A percentile compares a stretch with the other conserved stretches of the same genome.
Evolutionary conservation across 495 filamentous ascomycete species (phyloP).

Genomic region (Aspergillus campestris): DNA sequence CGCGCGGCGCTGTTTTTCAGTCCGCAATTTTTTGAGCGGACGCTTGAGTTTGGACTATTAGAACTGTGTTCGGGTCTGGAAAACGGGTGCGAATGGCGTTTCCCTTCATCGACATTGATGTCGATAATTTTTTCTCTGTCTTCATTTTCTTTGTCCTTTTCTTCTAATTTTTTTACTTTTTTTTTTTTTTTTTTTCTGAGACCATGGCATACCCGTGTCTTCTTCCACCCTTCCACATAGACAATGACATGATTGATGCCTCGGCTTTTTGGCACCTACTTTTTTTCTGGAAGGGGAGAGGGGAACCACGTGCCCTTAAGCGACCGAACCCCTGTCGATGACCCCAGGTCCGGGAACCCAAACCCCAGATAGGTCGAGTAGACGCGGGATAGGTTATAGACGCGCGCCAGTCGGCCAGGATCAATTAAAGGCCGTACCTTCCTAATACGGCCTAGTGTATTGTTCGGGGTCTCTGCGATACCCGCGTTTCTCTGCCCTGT

Average conservation of each 20-base stretch:
- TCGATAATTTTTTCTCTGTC: slow-evolving; percentile 29
- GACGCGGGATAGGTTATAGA: background rate
- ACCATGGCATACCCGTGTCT: slow-evolving; percentile 17
- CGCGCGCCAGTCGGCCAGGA: slow-evolving; percentile 19
- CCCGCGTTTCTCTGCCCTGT: slow-evolving; percentile 23
- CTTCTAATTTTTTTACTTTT: slow-evolving; percentile 20
- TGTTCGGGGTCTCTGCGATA: slow-evolving; percentile 39
- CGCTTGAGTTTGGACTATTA: slow-evolving; percentile 36
- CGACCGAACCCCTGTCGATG: background rate
- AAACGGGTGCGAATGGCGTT: slow-evolving; percentile 45
- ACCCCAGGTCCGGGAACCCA: background rate
- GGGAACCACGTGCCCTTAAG: slow-evolving; percentile 1
- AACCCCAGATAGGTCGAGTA: slow-evolving; percentile 1
- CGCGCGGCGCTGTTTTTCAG: slow-evolving; percentile 15
- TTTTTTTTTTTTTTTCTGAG: slow-evolving; percentile 12
- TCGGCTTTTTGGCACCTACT: background rate
- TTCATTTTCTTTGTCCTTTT: slow-evolving; percentile 8
- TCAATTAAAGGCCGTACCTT: slow-evolving; percentile 20
- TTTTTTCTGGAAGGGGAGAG: background rate
- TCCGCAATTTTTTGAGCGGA: slow-evolving; percentile 23
- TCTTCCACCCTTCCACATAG: slow-evolving; percentile 3
- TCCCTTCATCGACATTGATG: slow-evolving; percentile 29
- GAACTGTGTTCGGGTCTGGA: slow-evolving; percentile 43
- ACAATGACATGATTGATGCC: slow-evolving; percentile 7
- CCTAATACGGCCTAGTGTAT: slow-evolving; percentile 31